Base-by-base conservation (phyloP, 495 filamentous ascomycete species). In the Copromyces sp. region DNA sequence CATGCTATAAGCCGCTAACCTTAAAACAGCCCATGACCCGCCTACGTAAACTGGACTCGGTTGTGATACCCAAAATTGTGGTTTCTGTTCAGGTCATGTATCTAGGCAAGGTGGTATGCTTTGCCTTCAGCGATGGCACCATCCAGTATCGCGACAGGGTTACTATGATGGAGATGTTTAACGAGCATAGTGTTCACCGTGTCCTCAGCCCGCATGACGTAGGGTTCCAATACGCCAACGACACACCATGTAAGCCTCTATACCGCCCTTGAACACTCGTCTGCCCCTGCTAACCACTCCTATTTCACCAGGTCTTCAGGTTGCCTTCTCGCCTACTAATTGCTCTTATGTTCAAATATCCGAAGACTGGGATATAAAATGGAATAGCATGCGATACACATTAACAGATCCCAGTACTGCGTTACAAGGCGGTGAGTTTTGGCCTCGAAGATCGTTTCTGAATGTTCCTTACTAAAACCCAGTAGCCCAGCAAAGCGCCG, bases 111-210 rank as follows among this genome's bases (percentile, higher is more conserved):
- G 83, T 90, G 9, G 74, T 96, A 3, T 90, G 89, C 61, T 82
- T 96, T 70, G 85, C 85, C 12, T 90, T 90, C 70, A 91, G 90
- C 74, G 93, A 95, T 75, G 92, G 93, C 17, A 90, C 90, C 0
- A 83, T 94, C 38, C 87, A 93, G 69, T 93, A 94, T 78, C 89
- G 93, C 68, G 90, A 95, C 73, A 87, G 92, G 12, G 82, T 84
- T 70, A 91, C 89, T 4, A 89, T 95, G 89, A 80, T 85, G 2
- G 81, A 88, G 44, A 84, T 94, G 2, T 89, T 85, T 72, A 84
- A 86, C 12, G 84, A 91, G 71, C 83, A 84, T n/a, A 89, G 90
- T 76, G 72, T 86, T 12, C 87, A 88, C 68, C 87, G 83, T 32
- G 89, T 95, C 61, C 90, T 85, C 45, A 90, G 88, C 75, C 82